A percentile compares a stretch with the other conserved stretches of the same genome.
Evolutionary conservation across 257 asterid genomes (phyloP).

Genomic region (Petunia secreta): DNA sequence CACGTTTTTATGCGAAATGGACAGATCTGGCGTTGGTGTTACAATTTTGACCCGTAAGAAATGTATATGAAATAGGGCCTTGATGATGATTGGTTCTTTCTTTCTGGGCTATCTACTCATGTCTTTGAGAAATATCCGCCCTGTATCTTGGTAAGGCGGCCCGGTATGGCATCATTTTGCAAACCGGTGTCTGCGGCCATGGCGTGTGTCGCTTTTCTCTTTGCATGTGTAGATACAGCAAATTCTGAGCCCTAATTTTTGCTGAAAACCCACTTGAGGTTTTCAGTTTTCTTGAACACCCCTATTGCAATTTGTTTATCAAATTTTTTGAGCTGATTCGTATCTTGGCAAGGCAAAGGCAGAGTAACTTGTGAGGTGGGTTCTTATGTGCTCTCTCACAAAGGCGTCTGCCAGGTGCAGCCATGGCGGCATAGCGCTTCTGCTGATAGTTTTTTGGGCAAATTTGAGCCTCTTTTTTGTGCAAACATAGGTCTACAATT

Average conservation of each 20-base stretch:
- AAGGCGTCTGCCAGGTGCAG: conserved; percentile 1
- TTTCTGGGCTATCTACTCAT: conserved; percentile 11
- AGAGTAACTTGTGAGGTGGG: neutral
- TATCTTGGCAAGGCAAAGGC: conserved; percentile 37
- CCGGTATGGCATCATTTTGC: conserved; percentile 4
- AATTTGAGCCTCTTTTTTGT: conserved; percentile 18
- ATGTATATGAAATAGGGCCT: conserved; percentile 12
- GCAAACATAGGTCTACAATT: neutral
- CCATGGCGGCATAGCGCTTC: neutral
- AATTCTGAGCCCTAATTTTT: conserved; percentile 5
- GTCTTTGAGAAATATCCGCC: conserved; percentile 18
- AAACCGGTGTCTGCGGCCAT: neutral
- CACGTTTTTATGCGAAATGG: no score
- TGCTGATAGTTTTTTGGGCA: neutral
- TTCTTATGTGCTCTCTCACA: neutral
- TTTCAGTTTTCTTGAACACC: no score
- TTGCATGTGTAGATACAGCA: neutral
- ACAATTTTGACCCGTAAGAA: no score
- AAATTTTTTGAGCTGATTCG: conserved; percentile 1
- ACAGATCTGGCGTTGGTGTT: no score
- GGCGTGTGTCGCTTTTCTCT: neutral
- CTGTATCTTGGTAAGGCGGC: conserved; percentile 41
- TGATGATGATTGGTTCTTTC: conserved; percentile 29
- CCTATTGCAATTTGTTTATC: no score
- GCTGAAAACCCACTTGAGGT: no score